Percentiles rank a stretch among this genome's conserved stretches.
Conservation (phyloP, 75 land plant species). For the Chamaecyparis obtusa region DNA sequence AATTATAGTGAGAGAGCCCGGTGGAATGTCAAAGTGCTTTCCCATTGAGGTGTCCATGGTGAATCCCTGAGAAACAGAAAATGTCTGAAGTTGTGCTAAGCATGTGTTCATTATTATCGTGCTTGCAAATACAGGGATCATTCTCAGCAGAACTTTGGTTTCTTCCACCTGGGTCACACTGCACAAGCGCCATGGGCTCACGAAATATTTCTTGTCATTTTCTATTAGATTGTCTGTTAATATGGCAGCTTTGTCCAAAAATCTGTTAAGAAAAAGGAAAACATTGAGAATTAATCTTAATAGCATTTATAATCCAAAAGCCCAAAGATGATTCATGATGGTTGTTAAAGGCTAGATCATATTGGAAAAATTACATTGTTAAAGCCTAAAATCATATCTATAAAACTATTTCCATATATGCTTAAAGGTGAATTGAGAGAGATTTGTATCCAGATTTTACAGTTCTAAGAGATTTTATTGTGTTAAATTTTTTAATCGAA, state of each 20-base stretch:
- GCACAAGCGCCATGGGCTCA: constrained; percentile 18
- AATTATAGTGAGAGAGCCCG: constrained; percentile 50
- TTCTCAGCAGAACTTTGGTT: constrained; percentile 22
- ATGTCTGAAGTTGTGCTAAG: constrained; percentile 48
- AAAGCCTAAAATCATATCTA: no score
- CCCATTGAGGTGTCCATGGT: constrained; percentile 29
- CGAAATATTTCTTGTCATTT: not conserved
- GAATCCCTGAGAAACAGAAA: constrained; percentile 37
- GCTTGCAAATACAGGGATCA: constrained; percentile 49
- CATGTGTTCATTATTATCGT: constrained; percentile 44
- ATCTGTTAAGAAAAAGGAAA: constrained; percentile 5
- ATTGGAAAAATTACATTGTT: not conserved
- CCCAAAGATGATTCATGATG: constrained; percentile 19
- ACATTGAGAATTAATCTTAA: not conserved
- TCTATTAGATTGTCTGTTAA: not conserved
- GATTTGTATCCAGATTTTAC: no score
- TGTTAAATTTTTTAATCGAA: no score
- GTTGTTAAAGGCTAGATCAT: not conserved
- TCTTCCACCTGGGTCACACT: constrained; percentile 40
- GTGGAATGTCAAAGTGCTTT: constrained; percentile 27
- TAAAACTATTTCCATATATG: no score
- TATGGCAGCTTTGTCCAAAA: constrained; percentile 57
- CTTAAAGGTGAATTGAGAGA: no score
- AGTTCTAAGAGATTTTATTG: no score
- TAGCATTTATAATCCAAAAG: not conserved